A percentile compares a stretch with the other conserved stretches of the same genome.
These are phyloP conservation scores for Kentomonas sorsogonicus DNA, from an alignment of 208 protist species.

Conservation along the genomic window DNA sequence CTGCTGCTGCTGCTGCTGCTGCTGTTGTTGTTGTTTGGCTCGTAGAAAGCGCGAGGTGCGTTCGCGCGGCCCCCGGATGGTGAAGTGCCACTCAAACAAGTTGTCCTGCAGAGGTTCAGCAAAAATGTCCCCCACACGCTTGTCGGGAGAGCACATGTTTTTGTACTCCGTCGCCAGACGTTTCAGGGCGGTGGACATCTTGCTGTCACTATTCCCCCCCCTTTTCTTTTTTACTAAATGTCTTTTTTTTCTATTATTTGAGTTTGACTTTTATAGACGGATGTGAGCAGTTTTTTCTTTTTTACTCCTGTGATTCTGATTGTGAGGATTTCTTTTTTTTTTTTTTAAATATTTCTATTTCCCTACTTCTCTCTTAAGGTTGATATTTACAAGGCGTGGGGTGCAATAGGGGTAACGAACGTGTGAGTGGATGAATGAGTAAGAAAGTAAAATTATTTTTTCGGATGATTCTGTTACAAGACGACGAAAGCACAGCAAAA, in stretches of 20 bases:
- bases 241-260: not conserved
- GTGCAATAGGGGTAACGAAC: too few species aligned
- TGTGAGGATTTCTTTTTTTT: not conserved
- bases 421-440: not conserved
- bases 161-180: conserved; percentile 63
- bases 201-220: too few species aligned
- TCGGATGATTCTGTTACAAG: too few species aligned
- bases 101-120: conserved; percentile 84
- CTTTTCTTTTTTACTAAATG: too few species aligned
- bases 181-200: conserved; percentile 53
- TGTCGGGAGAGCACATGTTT: conserved; percentile 23
- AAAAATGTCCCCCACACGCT: conserved; percentile 61
- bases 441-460: not conserved
- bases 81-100: conserved; percentile 99
- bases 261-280: not conserved
- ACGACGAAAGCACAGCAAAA: too few species aligned
- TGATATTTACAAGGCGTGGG: too few species aligned
- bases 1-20: too few species aligned
- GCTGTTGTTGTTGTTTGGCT: too few species aligned
- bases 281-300: too few species aligned
- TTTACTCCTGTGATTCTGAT: too few species aligned
- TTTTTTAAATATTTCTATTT: not conserved
- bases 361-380: too few species aligned
- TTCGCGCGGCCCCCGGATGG: conserved; percentile 83
- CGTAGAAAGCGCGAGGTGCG: too few species aligned